These are phyloP conservation scores for Ophidiomyces ophidiicola DNA, from an alignment of 2,329 filamentous ascomycete genomes.

Conservation along the genomic window DNA sequence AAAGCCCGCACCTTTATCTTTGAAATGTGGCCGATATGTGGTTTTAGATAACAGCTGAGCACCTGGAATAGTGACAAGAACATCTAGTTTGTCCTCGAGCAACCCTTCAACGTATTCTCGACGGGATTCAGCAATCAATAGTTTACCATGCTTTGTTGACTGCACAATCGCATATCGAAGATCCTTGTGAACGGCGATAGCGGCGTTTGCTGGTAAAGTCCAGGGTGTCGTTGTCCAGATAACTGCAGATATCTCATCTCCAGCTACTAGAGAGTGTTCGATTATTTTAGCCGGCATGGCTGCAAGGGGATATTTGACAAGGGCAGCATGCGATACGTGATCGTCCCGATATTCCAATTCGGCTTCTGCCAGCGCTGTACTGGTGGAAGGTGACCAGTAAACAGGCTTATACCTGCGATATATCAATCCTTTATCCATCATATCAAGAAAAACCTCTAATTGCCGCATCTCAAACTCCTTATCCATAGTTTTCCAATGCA, in stretches of 20 bases:
- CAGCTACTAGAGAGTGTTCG: slow-evolving; percentile 30
- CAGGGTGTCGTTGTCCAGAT: slow-evolving; percentile 98
- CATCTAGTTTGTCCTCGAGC: slow-evolving; percentile 38
- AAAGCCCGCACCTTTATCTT: slow-evolving; percentile 41
- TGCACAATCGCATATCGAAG: slow-evolving; percentile 61
- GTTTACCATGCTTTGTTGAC: slow-evolving; percentile 43
- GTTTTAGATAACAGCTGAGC: slow-evolving; percentile 50
- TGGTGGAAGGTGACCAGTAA: slow-evolving; percentile 54
- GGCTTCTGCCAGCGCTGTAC: slow-evolving; percentile 51
- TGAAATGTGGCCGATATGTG: slow-evolving; percentile 59
- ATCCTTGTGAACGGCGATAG: slow-evolving; percentile 67
- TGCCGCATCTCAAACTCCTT: slow-evolving; percentile 49
- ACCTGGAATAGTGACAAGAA: slow-evolving; percentile 49
- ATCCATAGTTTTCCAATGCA: slow-evolving; percentile 52
- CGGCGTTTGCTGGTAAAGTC: slow-evolving; percentile 87
- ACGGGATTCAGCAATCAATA: slow-evolving; percentile 61
- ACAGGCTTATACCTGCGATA: slow-evolving; percentile 52
- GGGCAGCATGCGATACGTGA: slow-evolving; percentile 48
- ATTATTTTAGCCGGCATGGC: slow-evolving; percentile 36
- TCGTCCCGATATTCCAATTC: slow-evolving; percentile 54
- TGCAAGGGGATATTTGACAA: slow-evolving; percentile 61
- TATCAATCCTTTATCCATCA: slow-evolving; percentile 51
- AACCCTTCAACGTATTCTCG: slow-evolving; percentile 45
- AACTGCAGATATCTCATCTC: slow-evolving; percentile 56
- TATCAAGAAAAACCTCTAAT: slow-evolving; percentile 46